Evolutionary conservation across 257 asterid genomes (phyloP).

Genomic region (Solanum neorickii): DNA sequence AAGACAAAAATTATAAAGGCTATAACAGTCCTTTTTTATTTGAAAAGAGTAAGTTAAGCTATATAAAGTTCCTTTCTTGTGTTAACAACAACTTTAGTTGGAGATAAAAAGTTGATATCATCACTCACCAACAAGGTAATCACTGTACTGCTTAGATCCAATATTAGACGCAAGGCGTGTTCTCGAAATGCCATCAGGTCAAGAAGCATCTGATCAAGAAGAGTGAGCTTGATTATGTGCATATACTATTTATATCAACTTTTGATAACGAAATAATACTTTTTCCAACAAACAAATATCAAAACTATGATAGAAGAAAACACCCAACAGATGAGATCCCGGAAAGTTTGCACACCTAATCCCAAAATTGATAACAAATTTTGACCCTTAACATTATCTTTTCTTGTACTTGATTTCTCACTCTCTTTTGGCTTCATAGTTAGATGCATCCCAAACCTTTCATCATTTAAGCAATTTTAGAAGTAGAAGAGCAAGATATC

Average conservation of each 20-base stretch:
- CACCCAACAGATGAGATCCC: background rate
- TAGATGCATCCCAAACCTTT: background rate
- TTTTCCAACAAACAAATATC: background rate
- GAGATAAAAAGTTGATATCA: background rate
- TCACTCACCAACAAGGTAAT: constrained; percentile 91
- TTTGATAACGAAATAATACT: background rate
- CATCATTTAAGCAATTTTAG: background rate
- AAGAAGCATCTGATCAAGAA: constrained; percentile 74
- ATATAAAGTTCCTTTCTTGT: background rate
- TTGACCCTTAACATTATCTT: background rate
- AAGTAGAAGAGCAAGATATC: background rate
- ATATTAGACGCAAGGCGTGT: constrained; percentile 92
- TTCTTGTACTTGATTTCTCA: background rate
- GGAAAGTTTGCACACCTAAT: background rate
- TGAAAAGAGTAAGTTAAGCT: background rate
- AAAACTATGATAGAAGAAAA: background rate
- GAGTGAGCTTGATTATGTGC: constrained; percentile 1
- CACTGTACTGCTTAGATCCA: constrained; percentile 98
- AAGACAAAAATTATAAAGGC: background rate
- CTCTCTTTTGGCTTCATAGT: background rate
- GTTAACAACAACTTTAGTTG: background rate
- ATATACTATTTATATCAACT: background rate
- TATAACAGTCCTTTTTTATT: background rate
- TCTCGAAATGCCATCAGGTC: constrained; percentile 98
- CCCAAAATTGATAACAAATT: background rate